Base-by-base conservation (phyloP, 768 basidiomycete species). In the Phaffia tasmanica region DNA sequence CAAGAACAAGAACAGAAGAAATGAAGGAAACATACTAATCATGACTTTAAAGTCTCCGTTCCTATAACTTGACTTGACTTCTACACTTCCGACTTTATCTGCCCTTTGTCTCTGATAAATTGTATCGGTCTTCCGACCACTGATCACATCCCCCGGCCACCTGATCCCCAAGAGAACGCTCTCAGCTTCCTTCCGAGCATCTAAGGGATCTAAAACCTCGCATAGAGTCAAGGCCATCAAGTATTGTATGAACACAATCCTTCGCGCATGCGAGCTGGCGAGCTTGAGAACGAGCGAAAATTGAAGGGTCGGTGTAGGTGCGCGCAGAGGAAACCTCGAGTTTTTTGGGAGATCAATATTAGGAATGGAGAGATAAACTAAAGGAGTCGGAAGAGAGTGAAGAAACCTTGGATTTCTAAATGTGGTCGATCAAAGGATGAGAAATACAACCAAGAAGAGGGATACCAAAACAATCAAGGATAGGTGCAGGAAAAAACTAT, bases 101-200 rank as follows among this genome's bases (percentile, higher is more conserved):
- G 75, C 77, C 11, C 35, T 42, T 11, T 42, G 35, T 42, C 35
- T 42, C 35, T 42, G 35, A 42, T 42, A 42, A 11, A 42, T 42
- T 11, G 35, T 42, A 42, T 42, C 35, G 11, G 35, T 42, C 35
- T 42, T 42, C 71, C 18, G 71, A 9, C 75, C 71, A 50, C 85
- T 87, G 72, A 97, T 97, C 4, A 99, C 79, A 72, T 98, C 95
- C 72, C 98, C 98, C 23, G 94, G 95, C 95, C 95, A 98, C 75
- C 97, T 98, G 29, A 98, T 78, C 35, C 35, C 35, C 4, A 42
- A 11, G 35, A 42, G 35, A 11, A 42, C 11, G 35, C 11, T 42
- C 35, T 42, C 35, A 42, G 35, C 35, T 42, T 42, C 35, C 11
- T 42, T 42, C 50, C 85, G 80, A 15, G 95, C 82, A 18, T 79